Evolutionary conservation across 805 yeast genomes (phyloP), one percentile per base, ranked within the genome.

Genomic region (Lipomyces orientalis): DNA sequence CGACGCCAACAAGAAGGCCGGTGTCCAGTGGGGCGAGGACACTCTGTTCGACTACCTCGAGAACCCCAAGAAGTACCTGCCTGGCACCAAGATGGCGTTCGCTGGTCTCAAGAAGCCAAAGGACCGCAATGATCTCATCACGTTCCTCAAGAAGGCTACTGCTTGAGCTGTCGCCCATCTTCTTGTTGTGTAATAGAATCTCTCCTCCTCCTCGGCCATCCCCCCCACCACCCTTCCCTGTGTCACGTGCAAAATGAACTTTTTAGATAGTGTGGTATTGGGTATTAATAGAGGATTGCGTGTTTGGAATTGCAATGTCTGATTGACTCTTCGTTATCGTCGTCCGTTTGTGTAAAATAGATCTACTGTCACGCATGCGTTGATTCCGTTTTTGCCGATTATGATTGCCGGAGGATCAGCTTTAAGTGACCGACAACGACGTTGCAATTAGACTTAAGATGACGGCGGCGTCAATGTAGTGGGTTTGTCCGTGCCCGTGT

Each of bases 21-120:
- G 93, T 79, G 97, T 95, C 72, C 76, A 76, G 69, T 95, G 99
- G 99, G 76, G 79, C 74, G 93, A 88, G 79, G 93, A 93, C 80
- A 87, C 92, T 81, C 87, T 95, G 90, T 86, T 90, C 76, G 97
- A 91, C 82, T 95, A 95, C 90, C 88, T 95, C 83, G 97, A 90
- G 84, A 95, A 95, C 91, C 99, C 99, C 85, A 95, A 95, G 96
- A 95, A 95, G 86, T 95, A 93, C 87, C 93, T 95, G 76, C 99
- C 99, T 81, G 99, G 99, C 83, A 95, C 98, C 86, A 95, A 95
- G 90, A 95, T 95, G 99, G 98, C 99, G 74, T 95, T 94, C 78
- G 99, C 97, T 85, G 99, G 99, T 86, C 88, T 95, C 84, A 95
- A 95, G 93, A 95, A 95, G 88, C 89, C 93, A 74, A 94, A 93